phyloP scores from a whole-genome alignment of 768 basidiomycete genomes.

The Mycena filopes region DNA sequence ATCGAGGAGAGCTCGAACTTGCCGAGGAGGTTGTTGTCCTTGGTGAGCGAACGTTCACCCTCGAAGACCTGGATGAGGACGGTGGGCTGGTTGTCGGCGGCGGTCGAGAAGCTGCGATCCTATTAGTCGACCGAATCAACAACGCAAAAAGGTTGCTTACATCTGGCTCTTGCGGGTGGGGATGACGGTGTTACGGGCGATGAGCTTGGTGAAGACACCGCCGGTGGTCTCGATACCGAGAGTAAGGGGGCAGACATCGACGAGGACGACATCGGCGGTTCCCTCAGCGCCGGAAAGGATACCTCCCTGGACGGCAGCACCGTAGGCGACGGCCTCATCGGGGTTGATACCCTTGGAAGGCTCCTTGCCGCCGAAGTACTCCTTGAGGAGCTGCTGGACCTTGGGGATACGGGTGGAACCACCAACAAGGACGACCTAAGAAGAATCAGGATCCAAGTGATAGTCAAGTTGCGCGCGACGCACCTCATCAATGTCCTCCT shows the following conservation, averaged over 20 bases:
- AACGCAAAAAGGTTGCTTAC: constrained; percentile 50
- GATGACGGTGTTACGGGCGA: constrained; percentile 97
- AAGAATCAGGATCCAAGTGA: neutral
- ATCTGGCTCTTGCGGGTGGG: constrained; percentile 98
- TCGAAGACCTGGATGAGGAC: constrained; percentile 98
- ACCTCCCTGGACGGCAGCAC: constrained; percentile 98
- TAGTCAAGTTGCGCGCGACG: constrained; percentile 26
- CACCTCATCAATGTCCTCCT: constrained; percentile 94
- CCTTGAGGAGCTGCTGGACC: constrained; percentile 97
- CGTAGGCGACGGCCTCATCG: constrained; percentile 98
- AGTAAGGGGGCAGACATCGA: constrained; percentile 96
- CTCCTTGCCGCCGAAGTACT: constrained; percentile 96
- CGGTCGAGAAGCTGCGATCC: constrained; percentile 72
- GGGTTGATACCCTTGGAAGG: constrained; percentile 99
- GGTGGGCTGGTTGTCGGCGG: constrained; percentile 92
- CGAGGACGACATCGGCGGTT: constrained; percentile 90
- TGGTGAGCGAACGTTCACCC: constrained; percentile 96
- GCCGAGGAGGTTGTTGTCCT: constrained; percentile 98
- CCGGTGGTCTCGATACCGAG: constrained; percentile 99
- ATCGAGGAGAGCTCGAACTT: constrained; percentile 95
- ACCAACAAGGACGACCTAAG: constrained; percentile 87
- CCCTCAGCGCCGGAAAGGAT: constrained; percentile 96
- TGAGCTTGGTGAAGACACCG: constrained; percentile 97
- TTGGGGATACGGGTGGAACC: constrained; percentile 99
- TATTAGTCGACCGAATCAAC: constrained; percentile 27